Conservation (phyloP, 225 moss, liverwort and hornwort genomes). For the Anthoceros angustus region DNA sequence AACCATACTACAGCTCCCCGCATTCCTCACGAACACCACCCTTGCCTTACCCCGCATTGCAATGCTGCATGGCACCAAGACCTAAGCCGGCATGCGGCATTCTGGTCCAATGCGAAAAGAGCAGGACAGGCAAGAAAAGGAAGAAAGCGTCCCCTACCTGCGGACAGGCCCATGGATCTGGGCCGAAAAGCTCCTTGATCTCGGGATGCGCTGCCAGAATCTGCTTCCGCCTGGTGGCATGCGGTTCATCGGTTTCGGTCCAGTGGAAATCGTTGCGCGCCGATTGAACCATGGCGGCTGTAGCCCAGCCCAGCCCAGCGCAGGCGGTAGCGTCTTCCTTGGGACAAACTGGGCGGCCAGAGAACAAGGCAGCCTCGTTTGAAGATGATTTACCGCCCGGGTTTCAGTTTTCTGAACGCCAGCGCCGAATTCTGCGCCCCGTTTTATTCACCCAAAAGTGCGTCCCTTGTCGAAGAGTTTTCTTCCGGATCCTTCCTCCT, state of each 20-base stretch:
- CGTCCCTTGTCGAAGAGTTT: too few species aligned
- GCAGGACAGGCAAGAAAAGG: neutral
- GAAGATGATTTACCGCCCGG: too few species aligned
- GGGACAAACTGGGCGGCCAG: neutral
- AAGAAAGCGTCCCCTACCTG: conserved; percentile 25
- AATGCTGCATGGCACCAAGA: neutral
- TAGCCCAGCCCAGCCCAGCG: neutral
- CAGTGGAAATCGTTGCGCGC: conserved; percentile 44
- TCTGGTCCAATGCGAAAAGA: neutral
- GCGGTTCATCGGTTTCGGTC: conserved; percentile 86
- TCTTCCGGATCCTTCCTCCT: too few species aligned
- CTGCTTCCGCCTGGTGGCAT: conserved; percentile 58
- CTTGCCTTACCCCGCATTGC: neutral
- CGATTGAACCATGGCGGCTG: neutral
- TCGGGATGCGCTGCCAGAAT: conserved; percentile 84
- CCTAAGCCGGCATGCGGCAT: neutral
- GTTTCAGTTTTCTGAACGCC: too few species aligned
- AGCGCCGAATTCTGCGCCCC: too few species aligned
- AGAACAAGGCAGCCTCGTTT: too few species aligned
- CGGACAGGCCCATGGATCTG: conserved; percentile 55
- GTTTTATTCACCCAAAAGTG: too few species aligned
- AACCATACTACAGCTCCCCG: too few species aligned
- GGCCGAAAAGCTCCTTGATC: conserved; percentile 77
- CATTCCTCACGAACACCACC: neutral
- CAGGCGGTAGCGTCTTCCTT: too few species aligned